Percentiles rank a stretch among this genome's conserved stretches.
Evolutionary conservation across 768 basidiomycete genomes (phyloP).

Genomic region (Tremella yokohamensis): DNA sequence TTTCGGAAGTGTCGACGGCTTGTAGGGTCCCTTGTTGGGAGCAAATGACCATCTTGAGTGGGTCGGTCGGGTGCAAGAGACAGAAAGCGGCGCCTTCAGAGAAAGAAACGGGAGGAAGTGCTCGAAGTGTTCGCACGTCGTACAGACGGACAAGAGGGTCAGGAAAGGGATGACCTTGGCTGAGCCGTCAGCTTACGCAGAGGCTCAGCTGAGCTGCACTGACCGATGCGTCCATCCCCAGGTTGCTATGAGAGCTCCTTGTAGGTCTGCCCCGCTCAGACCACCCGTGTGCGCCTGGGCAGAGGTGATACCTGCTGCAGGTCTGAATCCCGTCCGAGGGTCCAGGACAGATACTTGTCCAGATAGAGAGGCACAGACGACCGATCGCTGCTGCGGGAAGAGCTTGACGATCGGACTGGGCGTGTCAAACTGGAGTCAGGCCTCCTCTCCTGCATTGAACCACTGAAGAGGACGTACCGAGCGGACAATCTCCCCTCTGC

Average conservation of each 20-base stretch:
- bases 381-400: slow-evolving; percentile 27
- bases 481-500: slow-evolving; percentile 42
- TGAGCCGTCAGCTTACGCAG: slow-evolving; percentile 46
- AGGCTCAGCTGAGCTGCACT: slow-evolving; percentile 10
- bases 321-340: slow-evolving; percentile 38
- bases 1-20: slow-evolving; percentile 63
- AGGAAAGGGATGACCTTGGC: slow-evolving; percentile 79
- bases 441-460: not conserved
- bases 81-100: slow-evolving; percentile 82
- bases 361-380: slow-evolving; percentile 29
- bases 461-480: slow-evolving; percentile 18
- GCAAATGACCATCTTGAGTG: slow-evolving; percentile 68
- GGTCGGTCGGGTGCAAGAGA: slow-evolving; percentile 69
- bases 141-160: slow-evolving; percentile 92
- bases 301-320: slow-evolving; percentile 31
- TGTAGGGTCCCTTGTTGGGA: slow-evolving; percentile 81
- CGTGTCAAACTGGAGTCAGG: slow-evolving; percentile 25
- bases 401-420: slow-evolving; percentile 32
- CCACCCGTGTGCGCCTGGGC: slow-evolving; percentile 78
- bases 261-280: slow-evolving; percentile 72
- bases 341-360: slow-evolving; percentile 44
- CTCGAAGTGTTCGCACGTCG: slow-evolving; percentile 76
- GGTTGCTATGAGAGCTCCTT: slow-evolving; percentile 76
- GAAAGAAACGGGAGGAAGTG: slow-evolving; percentile 81
- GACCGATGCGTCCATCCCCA: slow-evolving; percentile 85